Evolutionary conservation across 2,329 filamentous ascomycete species (phyloP).

Genomic region (Elsinoe perseae): DNA sequence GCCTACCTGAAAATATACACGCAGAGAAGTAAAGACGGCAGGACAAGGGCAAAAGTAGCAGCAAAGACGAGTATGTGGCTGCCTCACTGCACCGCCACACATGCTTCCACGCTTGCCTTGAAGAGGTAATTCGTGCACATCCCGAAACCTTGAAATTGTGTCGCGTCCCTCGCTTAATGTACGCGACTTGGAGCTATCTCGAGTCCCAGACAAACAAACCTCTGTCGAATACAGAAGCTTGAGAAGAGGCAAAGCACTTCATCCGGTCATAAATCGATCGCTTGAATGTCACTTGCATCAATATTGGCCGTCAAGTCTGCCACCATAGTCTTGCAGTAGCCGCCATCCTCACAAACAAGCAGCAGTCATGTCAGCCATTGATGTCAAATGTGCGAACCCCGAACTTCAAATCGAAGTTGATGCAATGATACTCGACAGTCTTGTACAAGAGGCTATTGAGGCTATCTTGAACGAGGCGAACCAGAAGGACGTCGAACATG

Average conservation of each 20-base stretch:
- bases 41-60: background rate
- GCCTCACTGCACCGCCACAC: slow-evolving; percentile 4
- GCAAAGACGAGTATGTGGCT: background rate
- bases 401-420: slow-evolving; percentile 41
- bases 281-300: background rate
- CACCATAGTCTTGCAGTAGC: background rate
- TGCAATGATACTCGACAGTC: slow-evolving; percentile 50
- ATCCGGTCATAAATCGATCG: background rate
- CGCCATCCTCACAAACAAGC: background rate
- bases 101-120: background rate
- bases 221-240: background rate
- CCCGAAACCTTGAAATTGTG: background rate
- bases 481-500: slow-evolving; percentile 15
- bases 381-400: slow-evolving; percentile 3
- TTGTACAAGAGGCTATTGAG: slow-evolving; percentile 41
- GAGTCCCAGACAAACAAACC: background rate
- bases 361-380: background rate
- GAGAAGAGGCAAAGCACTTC: background rate
- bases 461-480: slow-evolving; percentile 33
- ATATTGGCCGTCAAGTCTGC: background rate
- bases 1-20: background rate
- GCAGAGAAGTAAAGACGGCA: background rate
- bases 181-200: background rate
- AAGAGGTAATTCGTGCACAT: background rate
- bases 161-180: background rate